Conservation (phyloP, 2,329 filamentous ascomycete genomes). For the Venturia asperata region DNA sequence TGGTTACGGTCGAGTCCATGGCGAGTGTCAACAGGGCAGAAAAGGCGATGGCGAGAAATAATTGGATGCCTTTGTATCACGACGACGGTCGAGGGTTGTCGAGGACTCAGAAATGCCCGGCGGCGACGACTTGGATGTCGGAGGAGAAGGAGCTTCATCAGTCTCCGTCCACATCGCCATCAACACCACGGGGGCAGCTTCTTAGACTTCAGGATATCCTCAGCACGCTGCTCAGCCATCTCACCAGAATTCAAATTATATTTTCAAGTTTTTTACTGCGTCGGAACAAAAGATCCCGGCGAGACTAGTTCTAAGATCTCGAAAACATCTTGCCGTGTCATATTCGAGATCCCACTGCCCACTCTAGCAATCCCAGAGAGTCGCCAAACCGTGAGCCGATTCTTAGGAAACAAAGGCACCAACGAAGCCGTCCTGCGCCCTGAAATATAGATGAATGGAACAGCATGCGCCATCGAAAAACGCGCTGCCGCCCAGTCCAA, state of each 20-base stretch:
- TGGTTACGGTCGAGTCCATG: conserved; percentile 39
- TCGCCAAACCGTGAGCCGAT: neutral
- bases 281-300: neutral
- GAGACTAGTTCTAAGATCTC: neutral
- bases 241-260: neutral
- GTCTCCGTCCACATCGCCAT: neutral
- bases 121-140: neutral
- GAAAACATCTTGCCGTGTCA: neutral
- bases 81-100: neutral
- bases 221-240: too few relatives aligned
- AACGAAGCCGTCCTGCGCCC: too few relatives aligned
- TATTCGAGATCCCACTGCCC: neutral
- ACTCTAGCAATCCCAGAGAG: neutral
- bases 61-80: neutral
- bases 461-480: conserved; percentile 29
- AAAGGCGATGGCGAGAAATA: neutral
- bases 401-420: too few relatives aligned
- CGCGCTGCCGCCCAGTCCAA: conserved; percentile 26
- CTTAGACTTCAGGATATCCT: neutral
- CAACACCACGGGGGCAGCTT: neutral
- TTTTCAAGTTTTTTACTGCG: neutral
- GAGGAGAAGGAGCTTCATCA: neutral
- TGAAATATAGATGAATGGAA: conserved; percentile 27
- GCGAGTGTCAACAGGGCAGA: conserved; percentile 8
- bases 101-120: neutral